Evolutionary conservation across 148 eudicot genomes (phyloP).

Genomic region (Vaccinium myrtillus): DNA sequence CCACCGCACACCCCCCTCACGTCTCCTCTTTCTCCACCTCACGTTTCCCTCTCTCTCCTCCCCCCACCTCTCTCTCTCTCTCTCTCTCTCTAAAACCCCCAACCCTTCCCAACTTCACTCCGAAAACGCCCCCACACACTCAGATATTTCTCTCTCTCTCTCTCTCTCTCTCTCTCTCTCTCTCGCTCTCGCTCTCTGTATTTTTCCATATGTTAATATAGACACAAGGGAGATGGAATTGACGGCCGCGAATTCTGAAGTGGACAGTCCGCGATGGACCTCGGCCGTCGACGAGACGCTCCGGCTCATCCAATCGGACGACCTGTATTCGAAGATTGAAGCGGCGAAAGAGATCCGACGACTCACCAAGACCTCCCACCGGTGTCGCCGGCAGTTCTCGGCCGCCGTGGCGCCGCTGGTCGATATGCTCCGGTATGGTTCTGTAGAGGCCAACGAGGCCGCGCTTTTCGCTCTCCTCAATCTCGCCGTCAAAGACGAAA

Average conservation of each 20-base stretch:
- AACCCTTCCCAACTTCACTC: too few relatives aligned
- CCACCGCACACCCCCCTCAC: background rate
- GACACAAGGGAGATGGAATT: background rate
- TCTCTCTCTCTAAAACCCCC: background rate
- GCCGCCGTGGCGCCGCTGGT: conserved; percentile 67
- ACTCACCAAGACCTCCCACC: conserved; percentile 92
- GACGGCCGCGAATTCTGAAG: background rate
- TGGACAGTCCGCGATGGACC: conserved; percentile 11
- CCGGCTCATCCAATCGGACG: conserved; percentile 56
- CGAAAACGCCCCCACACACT: too few relatives aligned
- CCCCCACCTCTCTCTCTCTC: background rate
- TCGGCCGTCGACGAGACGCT: conserved; percentile 41
- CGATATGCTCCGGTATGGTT: conserved; percentile 63
- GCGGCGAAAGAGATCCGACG: conserved; percentile 90
- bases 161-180: background rate
- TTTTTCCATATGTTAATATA: background rate
- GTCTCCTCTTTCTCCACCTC: conserved; percentile 10
- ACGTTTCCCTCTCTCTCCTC: background rate
- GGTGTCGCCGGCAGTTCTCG: conserved; percentile 78
- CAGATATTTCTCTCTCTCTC: too few relatives aligned
- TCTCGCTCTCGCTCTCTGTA: too few relatives aligned
- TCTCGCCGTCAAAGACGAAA: conserved; percentile 94
- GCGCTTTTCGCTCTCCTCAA: conserved; percentile 92
- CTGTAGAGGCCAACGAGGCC: conserved; percentile 50
- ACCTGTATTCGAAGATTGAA: conserved; percentile 30